Evolutionary conservation across 768 basidiomycete species (phyloP), one percentile per base, ranked within the genome.

Genomic region (Boletus vinaceobasis): DNA sequence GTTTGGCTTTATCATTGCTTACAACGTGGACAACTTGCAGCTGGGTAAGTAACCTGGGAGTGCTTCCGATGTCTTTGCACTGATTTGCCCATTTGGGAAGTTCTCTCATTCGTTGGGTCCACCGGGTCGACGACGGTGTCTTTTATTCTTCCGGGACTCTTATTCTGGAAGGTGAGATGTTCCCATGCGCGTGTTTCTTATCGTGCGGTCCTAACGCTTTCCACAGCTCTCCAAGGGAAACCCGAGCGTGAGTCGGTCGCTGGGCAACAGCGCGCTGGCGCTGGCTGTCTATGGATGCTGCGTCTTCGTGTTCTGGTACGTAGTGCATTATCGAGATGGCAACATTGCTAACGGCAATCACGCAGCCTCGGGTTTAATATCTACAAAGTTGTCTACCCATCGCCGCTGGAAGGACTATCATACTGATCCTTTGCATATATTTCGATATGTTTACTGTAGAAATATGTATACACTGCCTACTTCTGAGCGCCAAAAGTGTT

Each of bases 51-150:
- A 11, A 21, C 21, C 26, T 55, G 40, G 43, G 49, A 19, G 44
- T 48, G 19, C 21, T 37, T 35, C n/a, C 15, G 23, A 13, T 11
- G 39, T 21, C 15, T 31, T 36, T 37, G 35, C 29, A 27, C 50
- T 71, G 54, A 72, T 45, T 44, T 17, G 44, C 29, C 31, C 46
- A 57, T 53, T 19, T 37, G 46, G n/a, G 4, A 65, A 92, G 96
- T 98, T 14, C 78, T 98, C 33, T 92, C 93, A 5, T 97, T 99
- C 67, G 96, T 99, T 36, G 97, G 97, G 2, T 88, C 93, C 23
- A 98, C 94, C 1, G 97, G 97, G 13, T 96, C 93, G 14, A 97
- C 95, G 26, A 96, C 94, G 19, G 93, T 98, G 55, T 94, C 92
- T 1, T 98, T 98, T 74, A 97, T 98, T 65, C 79, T 97, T 35